Evolutionary conservation across 257 asterid species (phyloP), one percentile per base, ranked within the genome.

Genomic region (Buddleja alternifolia): DNA sequence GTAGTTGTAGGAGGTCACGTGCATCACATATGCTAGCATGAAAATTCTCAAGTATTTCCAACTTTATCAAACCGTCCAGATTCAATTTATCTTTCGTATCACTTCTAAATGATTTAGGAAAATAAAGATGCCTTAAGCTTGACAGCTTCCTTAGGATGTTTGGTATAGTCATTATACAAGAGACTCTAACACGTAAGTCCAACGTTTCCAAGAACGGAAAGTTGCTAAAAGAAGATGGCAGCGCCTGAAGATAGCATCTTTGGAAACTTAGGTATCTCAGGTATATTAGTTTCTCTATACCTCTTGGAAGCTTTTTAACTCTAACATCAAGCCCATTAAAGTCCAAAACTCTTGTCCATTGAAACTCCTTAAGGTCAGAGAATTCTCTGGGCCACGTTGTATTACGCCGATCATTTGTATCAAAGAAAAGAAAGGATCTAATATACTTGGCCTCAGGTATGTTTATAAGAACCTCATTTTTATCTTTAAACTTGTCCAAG

Each of bases 211-310:
- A 46, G 42, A 58, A 52, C 7, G 60, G 9, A 23, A 79, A 59
- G 20, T 55, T 63, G 60, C 63, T 11, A 0, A 82, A 23, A 23
- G 75, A 73, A 1, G 75, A 16, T 3, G 77, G 77, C 41, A 82
- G 53, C 34, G 39, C 68, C 15, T 3, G 20, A 2, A 82, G 60
- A 72, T 15, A 63, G 8, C 84, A 82, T 8, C 48, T 73, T 20
- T 58, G 60, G 17, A 82, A 79, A 61, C 87, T 60, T 14, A 83
- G 45, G 61, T 74, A 52, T 41, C 70, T 72, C 0, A 83, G 73
- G 54, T 41, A 36, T 8, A 10, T 20, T 23, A 71, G 75, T 11
- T 29, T 52, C 10, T 23, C 62, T 0, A 80, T 53, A 3, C 48
- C 74, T 37, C 36, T 47, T 0, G 81, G 80, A 9, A 73, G 64